Evolutionary conservation across 345 rosid species (phyloP), one percentile per base, ranked within the genome.

Genomic region (Acer saccharum): DNA sequence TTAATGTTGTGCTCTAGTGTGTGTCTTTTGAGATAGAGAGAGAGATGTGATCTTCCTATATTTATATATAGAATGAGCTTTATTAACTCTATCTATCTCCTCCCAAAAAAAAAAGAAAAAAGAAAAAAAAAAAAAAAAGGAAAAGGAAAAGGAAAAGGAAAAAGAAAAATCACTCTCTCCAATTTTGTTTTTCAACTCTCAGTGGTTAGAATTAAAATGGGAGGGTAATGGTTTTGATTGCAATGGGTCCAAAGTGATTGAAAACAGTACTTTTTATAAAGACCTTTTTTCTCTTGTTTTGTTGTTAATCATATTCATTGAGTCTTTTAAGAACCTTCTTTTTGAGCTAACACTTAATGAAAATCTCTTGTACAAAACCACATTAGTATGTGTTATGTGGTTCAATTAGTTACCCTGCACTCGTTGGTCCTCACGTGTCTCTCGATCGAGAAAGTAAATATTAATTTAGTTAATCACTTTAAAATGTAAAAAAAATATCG

Each of bases 51-150:
- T 62, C 78, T 58, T 55, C 48, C 71, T 2, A 50, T 43, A 65
- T 63, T 70, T 87, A 81, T 85, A 81, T 85, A 81, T 81, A 83
- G 85, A 68, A 65, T 35, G 7, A 54, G 20, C 25, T 8, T 17
- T 35, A 50, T 3, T 14, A 50, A 2, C 55, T 50, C 16, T 50
- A 11, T 43, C 14, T 52, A 57, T 21, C 67, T 13, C n/a, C 58
- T 6, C n/a, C 2, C 65, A 18, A 13, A 20, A 0, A 55, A 1
- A 18, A 25, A 48, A 18, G 0, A 27, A 1, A 23, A 23, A 23
- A 23, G 7, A 65, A 61, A 1, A 23, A 12, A 8, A 66, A 7
- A 1, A 32, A 50, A 12, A 54, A 29, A 27, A 18, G 17, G 17
- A 1, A 7, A 29, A 74, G 39, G 5, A 35, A 35, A 35, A 35